A percentile compares a stretch with the other conserved stretches of the same genome.
Evolutionary conservation across 176 grass and related monocot genomes (phyloP).

Genomic region (Oryza officinalis): DNA sequence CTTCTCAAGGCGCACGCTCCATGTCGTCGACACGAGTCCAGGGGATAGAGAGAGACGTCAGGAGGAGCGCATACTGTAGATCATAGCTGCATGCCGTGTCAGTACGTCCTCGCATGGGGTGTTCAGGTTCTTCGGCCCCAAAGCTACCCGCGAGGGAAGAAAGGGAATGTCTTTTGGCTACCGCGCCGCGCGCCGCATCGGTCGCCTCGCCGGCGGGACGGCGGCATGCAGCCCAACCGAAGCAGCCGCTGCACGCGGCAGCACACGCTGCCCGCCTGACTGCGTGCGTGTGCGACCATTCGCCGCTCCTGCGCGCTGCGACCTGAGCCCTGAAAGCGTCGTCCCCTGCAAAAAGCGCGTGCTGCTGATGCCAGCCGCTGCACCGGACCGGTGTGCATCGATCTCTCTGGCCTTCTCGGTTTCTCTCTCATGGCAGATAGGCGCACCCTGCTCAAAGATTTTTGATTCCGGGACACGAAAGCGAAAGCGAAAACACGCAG

Average conservation of each 20-base stretch:
- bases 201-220: background rate
- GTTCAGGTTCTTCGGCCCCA: slow-evolving; percentile 19
- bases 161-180: slow-evolving; percentile 61
- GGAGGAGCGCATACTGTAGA: background rate
- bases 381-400: background rate
- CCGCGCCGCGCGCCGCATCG: background rate
- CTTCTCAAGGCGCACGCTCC: slow-evolving; percentile 93
- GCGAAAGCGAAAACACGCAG: background rate
- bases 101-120: slow-evolving; percentile 43
- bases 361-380: background rate
- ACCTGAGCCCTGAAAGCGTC: background rate
- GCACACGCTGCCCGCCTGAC: no score
- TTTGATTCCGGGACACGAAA: background rate
- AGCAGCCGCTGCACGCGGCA: background rate
- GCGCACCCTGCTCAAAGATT: background rate
- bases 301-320: background rate
- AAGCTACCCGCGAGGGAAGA: background rate
- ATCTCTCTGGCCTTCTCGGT: background rate
- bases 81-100: background rate
- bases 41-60: slow-evolving; percentile 31
- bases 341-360: background rate
- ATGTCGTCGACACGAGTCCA: slow-evolving; percentile 42
- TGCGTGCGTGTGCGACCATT: background rate
- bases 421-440: background rate
- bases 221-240: background rate